These are phyloP conservation scores for Clavariopsis aquatica DNA, from an alignment of 495 filamentous ascomycete genomes.

Conservation along the genomic window DNA sequence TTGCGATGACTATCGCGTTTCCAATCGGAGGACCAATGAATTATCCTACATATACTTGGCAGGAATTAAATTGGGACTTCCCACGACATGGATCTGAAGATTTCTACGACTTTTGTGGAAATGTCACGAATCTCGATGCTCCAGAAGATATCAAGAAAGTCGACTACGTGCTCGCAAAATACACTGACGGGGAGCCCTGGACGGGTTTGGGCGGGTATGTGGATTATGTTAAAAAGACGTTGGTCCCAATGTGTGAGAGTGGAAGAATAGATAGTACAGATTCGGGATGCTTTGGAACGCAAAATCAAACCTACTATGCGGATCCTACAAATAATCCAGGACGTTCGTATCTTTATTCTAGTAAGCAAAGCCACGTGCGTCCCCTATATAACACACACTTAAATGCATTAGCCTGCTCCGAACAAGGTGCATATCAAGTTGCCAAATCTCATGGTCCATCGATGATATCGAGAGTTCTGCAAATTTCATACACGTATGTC, in stretches of 20 bases:
- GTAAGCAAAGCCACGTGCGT: too few species aligned
- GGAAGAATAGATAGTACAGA: slow-evolving; percentile 47
- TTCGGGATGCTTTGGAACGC: slow-evolving; percentile 49
- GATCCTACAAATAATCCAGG: slow-evolving; percentile 42
- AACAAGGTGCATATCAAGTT: slow-evolving; percentile 53
- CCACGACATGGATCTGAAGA: slow-evolving; percentile 42
- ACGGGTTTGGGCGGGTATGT: slow-evolving; percentile 52
- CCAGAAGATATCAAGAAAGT: slow-evolving; percentile 47
- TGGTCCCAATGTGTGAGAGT: slow-evolving; percentile 48
- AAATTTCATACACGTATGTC: slow-evolving; percentile 48
- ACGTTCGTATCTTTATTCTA: slow-evolving; percentile 51
- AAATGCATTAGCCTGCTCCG: too few species aligned
- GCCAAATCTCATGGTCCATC: slow-evolving; percentile 48
- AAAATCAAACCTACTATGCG: slow-evolving; percentile 48
- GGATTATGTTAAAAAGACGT: slow-evolving; percentile 49
- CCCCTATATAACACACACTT: too few species aligned
- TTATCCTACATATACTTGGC: slow-evolving; percentile 54
- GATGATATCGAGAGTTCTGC: slow-evolving; percentile 49
- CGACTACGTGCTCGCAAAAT: slow-evolving; percentile 49
- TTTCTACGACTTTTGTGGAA: slow-evolving; percentile 54
- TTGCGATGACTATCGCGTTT: slow-evolving; percentile 49
- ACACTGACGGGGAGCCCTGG: slow-evolving; percentile 53
- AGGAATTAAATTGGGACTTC: slow-evolving; percentile 52
- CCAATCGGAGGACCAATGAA: slow-evolving; percentile 48
- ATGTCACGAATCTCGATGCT: slow-evolving; percentile 51